Evolutionary conservation across 2,329 filamentous ascomycete genomes (phyloP).

Genomic region (Pseudohalonectria lignicola): DNA sequence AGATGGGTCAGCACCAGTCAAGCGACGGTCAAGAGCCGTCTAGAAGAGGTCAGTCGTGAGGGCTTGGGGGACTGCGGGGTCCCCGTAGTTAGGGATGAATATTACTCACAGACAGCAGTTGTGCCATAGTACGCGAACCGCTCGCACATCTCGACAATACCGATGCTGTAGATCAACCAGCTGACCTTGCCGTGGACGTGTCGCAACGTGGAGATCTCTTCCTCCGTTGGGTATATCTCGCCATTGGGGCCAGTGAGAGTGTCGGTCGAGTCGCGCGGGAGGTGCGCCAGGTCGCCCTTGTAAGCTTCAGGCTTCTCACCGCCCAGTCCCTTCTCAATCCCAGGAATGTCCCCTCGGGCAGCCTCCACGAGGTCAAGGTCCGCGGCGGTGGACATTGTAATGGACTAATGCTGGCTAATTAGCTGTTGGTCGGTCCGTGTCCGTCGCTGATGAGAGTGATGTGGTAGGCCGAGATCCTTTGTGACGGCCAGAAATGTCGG

Average conservation of each 20-base stretch:
- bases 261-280: neutral
- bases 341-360: neutral
- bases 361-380: constrained; percentile 2
- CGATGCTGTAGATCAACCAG: constrained; percentile 56
- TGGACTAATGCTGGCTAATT: no score
- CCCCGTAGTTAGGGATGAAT: neutral
- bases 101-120: constrained; percentile 32
- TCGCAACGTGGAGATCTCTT: constrained; percentile 49
- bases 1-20: neutral
- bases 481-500: no score
- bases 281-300: neutral
- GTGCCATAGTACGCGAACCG: constrained; percentile 71
- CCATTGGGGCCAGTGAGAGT: neutral
- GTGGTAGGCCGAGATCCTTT: no score
- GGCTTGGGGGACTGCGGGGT: neutral
- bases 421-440: no score
- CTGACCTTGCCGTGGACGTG: constrained; percentile 55
- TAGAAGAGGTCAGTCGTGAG: no score
- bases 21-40: no score
- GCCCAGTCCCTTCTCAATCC: neutral
- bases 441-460: no score
- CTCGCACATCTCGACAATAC: constrained; percentile 65
- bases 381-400: constrained; percentile 2
- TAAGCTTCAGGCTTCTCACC: neutral
- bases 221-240: constrained; percentile 37